phyloP scores from a whole-genome alignment of 176 grass and related monocot genomes.

The Musa beccarii region DNA sequence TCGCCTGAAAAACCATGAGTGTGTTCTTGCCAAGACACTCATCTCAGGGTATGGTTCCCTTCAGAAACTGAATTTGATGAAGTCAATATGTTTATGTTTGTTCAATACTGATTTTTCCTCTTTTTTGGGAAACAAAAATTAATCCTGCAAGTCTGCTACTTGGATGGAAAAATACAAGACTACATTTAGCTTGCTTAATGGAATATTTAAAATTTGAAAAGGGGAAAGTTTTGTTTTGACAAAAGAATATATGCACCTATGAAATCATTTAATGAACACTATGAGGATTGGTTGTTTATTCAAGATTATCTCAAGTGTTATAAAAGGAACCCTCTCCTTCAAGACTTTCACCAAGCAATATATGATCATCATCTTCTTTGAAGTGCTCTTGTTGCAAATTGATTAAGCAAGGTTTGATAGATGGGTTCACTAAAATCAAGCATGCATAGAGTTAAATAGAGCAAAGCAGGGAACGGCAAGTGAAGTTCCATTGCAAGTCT shows the following conservation, averaged over 20 bases:
- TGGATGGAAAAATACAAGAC: too few species aligned
- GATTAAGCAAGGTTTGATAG: background rate
- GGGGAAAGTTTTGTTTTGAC: background rate
- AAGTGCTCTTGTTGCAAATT: background rate
- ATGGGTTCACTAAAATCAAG: background rate
- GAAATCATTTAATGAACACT: background rate
- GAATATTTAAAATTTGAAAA: too few species aligned
- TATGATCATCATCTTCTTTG: too few species aligned
- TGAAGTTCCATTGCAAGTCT: too few species aligned
- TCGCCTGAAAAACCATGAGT: constrained; percentile 99
- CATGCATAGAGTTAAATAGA: background rate
- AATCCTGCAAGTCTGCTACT: too few species aligned
- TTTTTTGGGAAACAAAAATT: too few species aligned
- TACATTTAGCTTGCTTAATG: too few species aligned
- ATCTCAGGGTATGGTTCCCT: constrained; percentile 56
- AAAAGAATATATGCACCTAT: background rate
- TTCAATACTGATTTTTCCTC: background rate
- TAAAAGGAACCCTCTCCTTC: background rate
- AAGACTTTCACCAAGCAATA: background rate
- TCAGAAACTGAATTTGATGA: constrained; percentile 39
- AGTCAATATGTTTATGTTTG: background rate
- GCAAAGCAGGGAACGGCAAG: background rate
- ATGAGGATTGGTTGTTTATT: background rate
- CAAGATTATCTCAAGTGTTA: background rate
- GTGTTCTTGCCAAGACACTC: constrained; percentile 80